Base-by-base conservation (phyloP, 2,329 filamentous ascomycete genomes). In the Diaporthe batatas region DNA sequence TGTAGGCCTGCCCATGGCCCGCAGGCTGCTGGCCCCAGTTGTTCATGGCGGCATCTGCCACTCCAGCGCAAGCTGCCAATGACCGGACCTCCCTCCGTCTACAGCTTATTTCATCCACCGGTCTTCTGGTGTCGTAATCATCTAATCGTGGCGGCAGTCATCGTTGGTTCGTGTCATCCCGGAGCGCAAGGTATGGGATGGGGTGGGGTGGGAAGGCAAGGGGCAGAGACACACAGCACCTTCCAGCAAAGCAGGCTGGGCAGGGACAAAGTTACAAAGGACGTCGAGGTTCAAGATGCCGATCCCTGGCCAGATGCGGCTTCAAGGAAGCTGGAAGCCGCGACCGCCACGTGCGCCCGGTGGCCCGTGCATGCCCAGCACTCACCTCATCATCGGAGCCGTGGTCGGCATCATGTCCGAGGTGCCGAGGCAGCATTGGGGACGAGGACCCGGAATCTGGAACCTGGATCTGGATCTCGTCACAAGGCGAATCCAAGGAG, bases 1-100 rank as follows among this genome's bases (percentile, higher is more conserved):
- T 70, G 18, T 74, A 74, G 57, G 64, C 44, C 55, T 72, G 74
- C 51, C 70, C 65, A 44, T 74, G 70, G 54, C 62, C 62, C 44
- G 62, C 44, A 62, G 72, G 69, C 70, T 75, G 74, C 42, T 72
- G 69, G 67, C 73, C 73, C 73, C 73, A 74, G 16, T 74, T 74
- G 73, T 73, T 74, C 73, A 74, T 74, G 53, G 62, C 73, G 53
- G 68, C 73, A 74, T 74, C 54, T 59, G 65, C 67, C 53, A 29
- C 44, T 59, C 70, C n/a, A 32, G 34, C 47, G 32, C n/a, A 39
- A 65, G 47, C 71, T 70, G 55, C 65, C 21, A 49, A 51, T 53
- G 12, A 18, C 39, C 39, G 16, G 29, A 29, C 29, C 39, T 23
- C 59, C 59, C 57, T 49, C 44, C 62, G 29, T 51, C 54, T 42